Evolutionary conservation across 805 yeast genomes (phyloP).

Genomic region (Candida nonsorbophila): DNA sequence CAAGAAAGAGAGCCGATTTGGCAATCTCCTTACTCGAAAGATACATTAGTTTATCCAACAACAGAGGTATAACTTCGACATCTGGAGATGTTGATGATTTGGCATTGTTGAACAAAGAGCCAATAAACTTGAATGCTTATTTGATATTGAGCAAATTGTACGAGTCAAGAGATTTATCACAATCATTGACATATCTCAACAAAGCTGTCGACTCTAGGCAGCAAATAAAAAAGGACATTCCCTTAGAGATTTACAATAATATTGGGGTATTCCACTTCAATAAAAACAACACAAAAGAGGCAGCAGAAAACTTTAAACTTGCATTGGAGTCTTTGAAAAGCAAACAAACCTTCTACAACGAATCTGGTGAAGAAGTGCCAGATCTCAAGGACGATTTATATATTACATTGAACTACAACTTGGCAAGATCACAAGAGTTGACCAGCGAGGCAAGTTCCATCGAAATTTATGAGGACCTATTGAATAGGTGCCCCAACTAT

Average conservation of each 20-base stretch:
- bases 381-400: slow-evolving; percentile 24
- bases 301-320: slow-evolving; percentile 49
- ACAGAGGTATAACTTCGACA: slow-evolving; percentile 29
- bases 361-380: slow-evolving; percentile 32
- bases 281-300: slow-evolving; percentile 53
- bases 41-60: slow-evolving; percentile 59
- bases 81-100: slow-evolving; percentile 8
- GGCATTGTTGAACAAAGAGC: slow-evolving; percentile 40
- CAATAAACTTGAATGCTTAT: slow-evolving; percentile 57
- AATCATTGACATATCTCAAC: slow-evolving; percentile 59
- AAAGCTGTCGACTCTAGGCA: slow-evolving; percentile 53
- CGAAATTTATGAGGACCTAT: slow-evolving; percentile 49
- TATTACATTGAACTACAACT: slow-evolving; percentile 48
- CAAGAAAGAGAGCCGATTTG: slow-evolving; percentile 37
- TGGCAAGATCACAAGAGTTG: slow-evolving; percentile 71
- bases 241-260: slow-evolving; percentile 67
- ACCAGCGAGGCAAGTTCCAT: slow-evolving; percentile 32
- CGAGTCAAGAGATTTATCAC: slow-evolving; percentile 62
- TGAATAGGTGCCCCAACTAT: slow-evolving; percentile 61
- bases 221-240: slow-evolving; percentile 39
- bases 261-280: slow-evolving; percentile 78
- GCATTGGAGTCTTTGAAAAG: slow-evolving; percentile 36
- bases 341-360: slow-evolving; percentile 18
- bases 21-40: slow-evolving; percentile 65
- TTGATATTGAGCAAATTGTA: slow-evolving; percentile 64